Percentiles rank a stretch among this genome's conserved stretches.
These are phyloP conservation scores for Lipomyces kockii DNA, from an alignment of 805 yeast genomes.

Conservation along the genomic window DNA sequence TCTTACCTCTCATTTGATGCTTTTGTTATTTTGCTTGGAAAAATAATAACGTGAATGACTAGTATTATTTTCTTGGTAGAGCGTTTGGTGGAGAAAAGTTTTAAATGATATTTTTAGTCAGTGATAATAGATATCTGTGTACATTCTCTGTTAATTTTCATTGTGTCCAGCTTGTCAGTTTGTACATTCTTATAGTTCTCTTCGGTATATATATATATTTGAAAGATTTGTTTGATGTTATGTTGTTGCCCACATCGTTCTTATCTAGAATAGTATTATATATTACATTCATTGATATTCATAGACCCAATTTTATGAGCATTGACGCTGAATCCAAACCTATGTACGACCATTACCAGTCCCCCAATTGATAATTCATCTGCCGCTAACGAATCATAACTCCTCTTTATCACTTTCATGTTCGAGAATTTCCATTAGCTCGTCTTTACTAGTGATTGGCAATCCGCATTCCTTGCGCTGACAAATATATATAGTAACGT, in stretches of 20 bases:
- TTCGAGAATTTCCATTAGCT: conserved; percentile 14
- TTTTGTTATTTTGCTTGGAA: neutral
- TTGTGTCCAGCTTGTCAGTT: neutral
- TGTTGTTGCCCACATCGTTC: neutral
- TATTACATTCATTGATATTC: neutral
- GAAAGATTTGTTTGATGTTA: neutral
- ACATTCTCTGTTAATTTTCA: neutral
- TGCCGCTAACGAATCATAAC: neutral
- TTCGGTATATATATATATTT: neutral
- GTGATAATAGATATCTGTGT: neutral
- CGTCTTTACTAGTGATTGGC: conserved; percentile 22
- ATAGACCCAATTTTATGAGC: neutral
- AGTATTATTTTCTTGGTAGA: neutral
- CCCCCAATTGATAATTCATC: neutral
- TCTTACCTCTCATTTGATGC: neutral
- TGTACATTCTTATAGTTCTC: neutral
- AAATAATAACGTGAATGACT: neutral
- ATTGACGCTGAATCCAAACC: neutral
- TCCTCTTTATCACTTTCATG: neutral
- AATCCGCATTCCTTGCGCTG: conserved; percentile 25
- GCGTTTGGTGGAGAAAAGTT: conserved; percentile 2
- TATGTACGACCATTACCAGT: neutral
- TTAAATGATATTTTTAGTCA: neutral
- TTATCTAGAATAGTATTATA: neutral
- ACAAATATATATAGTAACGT: conserved; percentile 22